A percentile compares a stretch with the other conserved stretches of the same genome.
Conservation (phyloP, 768 basidiomycete genomes). For the Russula vinacea region DNA sequence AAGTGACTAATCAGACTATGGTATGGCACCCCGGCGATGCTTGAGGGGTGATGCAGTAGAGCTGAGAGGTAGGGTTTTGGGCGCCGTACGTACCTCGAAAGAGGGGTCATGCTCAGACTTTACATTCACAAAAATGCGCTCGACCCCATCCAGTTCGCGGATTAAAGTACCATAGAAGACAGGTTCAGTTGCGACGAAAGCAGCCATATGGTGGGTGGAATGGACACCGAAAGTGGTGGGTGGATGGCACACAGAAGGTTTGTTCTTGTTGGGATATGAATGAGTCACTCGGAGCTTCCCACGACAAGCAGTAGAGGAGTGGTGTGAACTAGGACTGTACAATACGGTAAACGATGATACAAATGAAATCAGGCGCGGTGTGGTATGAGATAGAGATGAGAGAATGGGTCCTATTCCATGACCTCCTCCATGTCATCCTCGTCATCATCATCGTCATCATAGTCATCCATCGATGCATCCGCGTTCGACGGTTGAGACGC, state of each 20-base stretch:
- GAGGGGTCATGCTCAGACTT: background rate
- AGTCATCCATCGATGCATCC: slow-evolving; percentile 52
- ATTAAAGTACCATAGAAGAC: background rate
- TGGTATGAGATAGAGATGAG: background rate
- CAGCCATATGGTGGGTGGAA: too few species aligned
- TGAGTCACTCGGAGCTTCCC: too few species aligned
- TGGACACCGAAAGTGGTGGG: too few species aligned
- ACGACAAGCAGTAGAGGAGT: too few species aligned
- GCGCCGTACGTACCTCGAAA: background rate
- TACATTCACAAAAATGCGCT: background rate
- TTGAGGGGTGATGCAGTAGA: background rate
- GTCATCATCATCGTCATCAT: slow-evolving; percentile 54
- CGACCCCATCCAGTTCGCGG: background rate
- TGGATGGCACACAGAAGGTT: too few species aligned
- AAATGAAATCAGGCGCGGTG: slow-evolving; percentile 6
- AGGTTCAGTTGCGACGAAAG: too few species aligned
- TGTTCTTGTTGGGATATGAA: too few species aligned
- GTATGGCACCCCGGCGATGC: background rate
- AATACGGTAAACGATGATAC: slow-evolving; percentile 10
- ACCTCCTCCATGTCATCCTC: slow-evolving; percentile 74
- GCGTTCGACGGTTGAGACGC: slow-evolving; percentile 25
- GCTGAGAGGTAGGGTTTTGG: too few species aligned
- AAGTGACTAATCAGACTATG: background rate
- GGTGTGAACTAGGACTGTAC: background rate
- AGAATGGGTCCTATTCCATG: slow-evolving; percentile 40